phyloP scores from a whole-genome alignment of 306 rosid species.

The Prunus dulcis region DNA sequence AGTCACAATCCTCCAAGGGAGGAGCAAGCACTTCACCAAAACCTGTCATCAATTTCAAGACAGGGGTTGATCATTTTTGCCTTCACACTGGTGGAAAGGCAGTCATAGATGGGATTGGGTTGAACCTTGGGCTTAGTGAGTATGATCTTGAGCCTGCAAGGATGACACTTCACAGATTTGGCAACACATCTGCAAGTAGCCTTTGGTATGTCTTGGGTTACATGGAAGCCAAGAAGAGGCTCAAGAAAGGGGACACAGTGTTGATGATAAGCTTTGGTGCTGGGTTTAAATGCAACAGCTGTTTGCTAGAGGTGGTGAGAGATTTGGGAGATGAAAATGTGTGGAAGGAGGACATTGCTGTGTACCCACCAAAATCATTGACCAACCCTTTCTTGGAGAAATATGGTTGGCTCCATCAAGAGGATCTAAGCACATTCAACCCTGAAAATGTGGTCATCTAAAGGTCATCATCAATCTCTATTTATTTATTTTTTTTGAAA shows the following conservation, averaged over 20 bases:
- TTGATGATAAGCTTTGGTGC: slow-evolving; percentile 96
- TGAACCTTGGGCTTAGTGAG: slow-evolving; percentile 50
- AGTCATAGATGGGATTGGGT: slow-evolving; percentile 80
- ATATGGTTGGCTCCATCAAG: slow-evolving; percentile 70
- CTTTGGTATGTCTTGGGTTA: slow-evolving; percentile 87
- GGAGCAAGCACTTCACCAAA: slow-evolving; percentile 16
- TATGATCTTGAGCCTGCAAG: slow-evolving; percentile 84
- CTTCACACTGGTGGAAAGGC: slow-evolving; percentile 91
- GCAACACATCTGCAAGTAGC: slow-evolving; percentile 84
- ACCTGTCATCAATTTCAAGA: slow-evolving; percentile 49
- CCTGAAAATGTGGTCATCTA: background rate
- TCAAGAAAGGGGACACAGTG: slow-evolving; percentile 56
- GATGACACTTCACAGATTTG: slow-evolving; percentile 90
- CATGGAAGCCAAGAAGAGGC: slow-evolving; percentile 88
- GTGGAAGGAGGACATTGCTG: slow-evolving; percentile 67
- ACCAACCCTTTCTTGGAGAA: slow-evolving; percentile 80
- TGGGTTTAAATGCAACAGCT: slow-evolving; percentile 93
- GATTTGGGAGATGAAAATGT: slow-evolving; percentile 57
- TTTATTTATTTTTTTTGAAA: background rate
- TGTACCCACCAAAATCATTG: slow-evolving; percentile 66
- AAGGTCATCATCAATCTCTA: background rate
- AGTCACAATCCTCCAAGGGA: background rate
- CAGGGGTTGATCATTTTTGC: slow-evolving; percentile 81
- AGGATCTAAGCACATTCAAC: slow-evolving; percentile 56
- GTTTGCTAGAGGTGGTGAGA: slow-evolving; percentile 75